Percentiles rank a stretch among this genome's conserved stretches.
These are phyloP conservation scores for Fusarium multiceps DNA, from an alignment of 2,329 filamentous ascomycete genomes.

Conservation along the genomic window DNA sequence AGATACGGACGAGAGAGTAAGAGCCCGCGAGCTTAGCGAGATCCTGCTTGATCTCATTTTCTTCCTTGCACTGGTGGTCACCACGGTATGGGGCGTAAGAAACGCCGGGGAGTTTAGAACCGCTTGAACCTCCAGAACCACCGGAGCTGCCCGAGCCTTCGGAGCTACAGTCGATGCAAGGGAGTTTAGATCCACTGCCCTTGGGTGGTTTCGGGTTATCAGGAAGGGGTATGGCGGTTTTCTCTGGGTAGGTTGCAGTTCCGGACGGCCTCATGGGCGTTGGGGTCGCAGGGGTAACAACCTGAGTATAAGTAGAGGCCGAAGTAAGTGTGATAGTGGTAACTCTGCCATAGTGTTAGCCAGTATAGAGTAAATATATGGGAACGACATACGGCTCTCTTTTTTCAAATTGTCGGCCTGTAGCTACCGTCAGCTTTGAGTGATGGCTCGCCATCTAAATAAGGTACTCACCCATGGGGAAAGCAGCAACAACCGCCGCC, in stretches of 20 bases:
- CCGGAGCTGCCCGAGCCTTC: constrained; percentile 1
- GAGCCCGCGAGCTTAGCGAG: constrained; percentile 63
- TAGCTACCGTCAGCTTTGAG: constrained; percentile 3
- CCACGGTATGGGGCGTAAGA: constrained; percentile 63
- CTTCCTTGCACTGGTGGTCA: constrained; percentile 73
- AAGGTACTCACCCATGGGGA: constrained; percentile 41
- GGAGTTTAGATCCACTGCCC: background rate
- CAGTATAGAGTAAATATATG: background rate
- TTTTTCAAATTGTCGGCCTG: constrained; percentile 28
- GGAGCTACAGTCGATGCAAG: background rate
- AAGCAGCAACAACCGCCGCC: constrained; percentile 34
- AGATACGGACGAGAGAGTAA: constrained; percentile 77
- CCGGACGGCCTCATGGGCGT: constrained; percentile 7
- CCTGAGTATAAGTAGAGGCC: constrained; percentile 36
- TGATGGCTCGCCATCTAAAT: too few relatives aligned
- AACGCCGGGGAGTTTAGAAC: constrained; percentile 53
- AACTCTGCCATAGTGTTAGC: constrained; percentile 14
- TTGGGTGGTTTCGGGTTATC: background rate
- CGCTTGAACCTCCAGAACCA: background rate
- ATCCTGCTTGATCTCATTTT: constrained; percentile 71
- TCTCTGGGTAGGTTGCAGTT: constrained; percentile 3
- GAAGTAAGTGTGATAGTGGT: constrained; percentile 32
- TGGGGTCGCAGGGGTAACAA: constrained; percentile 20
- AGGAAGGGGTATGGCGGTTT: constrained; percentile 1
- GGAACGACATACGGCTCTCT: constrained; percentile 27